Percentiles rank a stretch among this genome's conserved stretches.
These are phyloP conservation scores for Ceratocystis harringtonii DNA, from an alignment of 2,329 filamentous ascomycete species.

Conservation along the genomic window DNA sequence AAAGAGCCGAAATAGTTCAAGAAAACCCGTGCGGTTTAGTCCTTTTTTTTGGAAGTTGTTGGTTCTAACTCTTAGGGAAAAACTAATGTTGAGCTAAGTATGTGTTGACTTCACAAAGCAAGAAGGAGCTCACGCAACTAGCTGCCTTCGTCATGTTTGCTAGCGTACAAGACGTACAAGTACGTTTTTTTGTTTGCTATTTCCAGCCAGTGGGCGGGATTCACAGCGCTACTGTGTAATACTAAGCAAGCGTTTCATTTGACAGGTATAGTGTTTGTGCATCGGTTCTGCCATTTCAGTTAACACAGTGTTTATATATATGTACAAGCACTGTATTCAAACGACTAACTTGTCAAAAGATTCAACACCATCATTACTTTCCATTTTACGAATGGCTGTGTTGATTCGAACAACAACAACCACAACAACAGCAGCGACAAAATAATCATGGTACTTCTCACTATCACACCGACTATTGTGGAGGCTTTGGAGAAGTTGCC, in stretches of 20 bases:
- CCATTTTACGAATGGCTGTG: background rate
- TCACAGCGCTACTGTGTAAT: background rate
- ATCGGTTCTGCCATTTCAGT: background rate
- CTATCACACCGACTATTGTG: conserved; percentile 56
- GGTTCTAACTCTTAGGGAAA: background rate
- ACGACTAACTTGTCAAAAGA: background rate
- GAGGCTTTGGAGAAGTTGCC: conserved; percentile 37
- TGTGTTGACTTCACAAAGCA: background rate
- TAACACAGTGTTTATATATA: background rate
- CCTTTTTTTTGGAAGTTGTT: background rate
- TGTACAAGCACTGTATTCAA: background rate
- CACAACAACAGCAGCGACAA: background rate
- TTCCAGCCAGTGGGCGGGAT: background rate
- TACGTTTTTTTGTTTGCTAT: background rate
- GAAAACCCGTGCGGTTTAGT: background rate
- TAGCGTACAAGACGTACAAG: background rate
- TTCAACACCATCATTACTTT: background rate
- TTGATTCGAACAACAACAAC: background rate
- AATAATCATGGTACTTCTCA: conserved; percentile 54
- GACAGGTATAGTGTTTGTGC: background rate
- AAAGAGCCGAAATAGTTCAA: background rate
- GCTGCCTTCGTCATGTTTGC: background rate
- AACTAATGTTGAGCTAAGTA: background rate
- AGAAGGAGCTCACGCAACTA: background rate
- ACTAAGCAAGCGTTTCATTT: background rate